phyloP scores from a whole-genome alignment of 1,284 basidiomycete genomes.

The Tylopilus sp. region DNA sequence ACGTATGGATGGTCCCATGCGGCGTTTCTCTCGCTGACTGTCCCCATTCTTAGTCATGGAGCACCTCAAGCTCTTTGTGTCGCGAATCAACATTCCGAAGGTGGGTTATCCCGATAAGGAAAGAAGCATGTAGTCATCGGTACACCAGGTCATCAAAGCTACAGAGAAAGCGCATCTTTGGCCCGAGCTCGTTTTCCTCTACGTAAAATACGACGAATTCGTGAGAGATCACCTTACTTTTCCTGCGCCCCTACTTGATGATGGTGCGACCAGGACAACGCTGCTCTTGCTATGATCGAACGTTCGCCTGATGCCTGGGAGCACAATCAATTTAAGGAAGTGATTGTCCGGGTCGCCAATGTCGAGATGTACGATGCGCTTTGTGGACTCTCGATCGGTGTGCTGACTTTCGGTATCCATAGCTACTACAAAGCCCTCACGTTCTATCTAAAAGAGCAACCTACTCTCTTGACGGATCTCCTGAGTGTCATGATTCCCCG shows the following conservation, averaged over 20 bases:
- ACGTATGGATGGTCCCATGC: conserved; percentile 46
- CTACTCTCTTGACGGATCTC: conserved; percentile 88
- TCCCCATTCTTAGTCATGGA: conserved; percentile 79
- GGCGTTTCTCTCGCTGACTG: conserved; percentile 1
- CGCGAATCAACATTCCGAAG: conserved; percentile 93
- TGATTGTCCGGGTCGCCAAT: conserved; percentile 92
- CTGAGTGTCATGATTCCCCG: conserved; percentile 88
- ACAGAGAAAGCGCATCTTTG: conserved; percentile 96
- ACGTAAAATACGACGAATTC: conserved; percentile 96
- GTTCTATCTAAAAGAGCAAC: conserved; percentile 92
- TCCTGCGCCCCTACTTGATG: not conserved
- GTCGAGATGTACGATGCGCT: conserved; percentile 77
- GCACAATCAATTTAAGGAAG: conserved; percentile 98
- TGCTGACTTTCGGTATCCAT: conserved; percentile 4
- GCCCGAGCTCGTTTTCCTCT: conserved; percentile 98
- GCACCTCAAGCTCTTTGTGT: conserved; percentile 95
- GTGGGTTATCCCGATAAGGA: conserved; percentile 18
- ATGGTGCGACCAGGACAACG: conserved; percentile 67
- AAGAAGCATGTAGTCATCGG: conserved; percentile 14
- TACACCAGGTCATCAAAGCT: conserved; percentile 78
- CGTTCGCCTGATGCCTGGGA: conserved; percentile 97
- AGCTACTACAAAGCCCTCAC: conserved; percentile 86
- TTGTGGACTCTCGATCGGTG: not conserved
- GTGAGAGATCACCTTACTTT: conserved; percentile 41
- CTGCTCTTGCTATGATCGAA: conserved; percentile 97